A percentile compares a stretch with the other conserved stretches of the same genome.
Evolutionary conservation across 2,329 filamentous ascomycete species (phyloP).

Genomic region (Aspergillus puulaauensis): DNA sequence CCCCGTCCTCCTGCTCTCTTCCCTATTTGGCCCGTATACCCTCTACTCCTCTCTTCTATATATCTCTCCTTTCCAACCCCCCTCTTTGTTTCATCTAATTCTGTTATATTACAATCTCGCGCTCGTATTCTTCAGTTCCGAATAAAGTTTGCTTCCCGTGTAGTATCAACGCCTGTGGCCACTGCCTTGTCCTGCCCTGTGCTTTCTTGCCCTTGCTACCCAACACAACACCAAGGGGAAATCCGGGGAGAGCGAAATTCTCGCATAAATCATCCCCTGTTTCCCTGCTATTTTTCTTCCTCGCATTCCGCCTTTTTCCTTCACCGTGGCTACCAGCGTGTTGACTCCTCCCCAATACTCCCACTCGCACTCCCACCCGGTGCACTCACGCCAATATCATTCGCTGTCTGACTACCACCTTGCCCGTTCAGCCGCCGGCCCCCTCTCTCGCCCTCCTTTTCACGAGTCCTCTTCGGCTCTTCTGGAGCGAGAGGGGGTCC

Average conservation of each 20-base stretch:
- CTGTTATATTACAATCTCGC: slow-evolving; percentile 3
- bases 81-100: slow-evolving; percentile 1
- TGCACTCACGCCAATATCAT: slow-evolving; percentile 33
- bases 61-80: neutral
- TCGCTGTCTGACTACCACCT: slow-evolving; percentile 28
- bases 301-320: slow-evolving; percentile 11
- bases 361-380: slow-evolving; percentile 16
- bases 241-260: neutral
- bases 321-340: slow-evolving; percentile 43
- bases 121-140: neutral
- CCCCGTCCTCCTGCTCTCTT: neutral
- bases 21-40: slow-evolving; percentile 3
- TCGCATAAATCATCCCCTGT: neutral
- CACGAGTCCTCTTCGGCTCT: slow-evolving; percentile 31
- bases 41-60: neutral
- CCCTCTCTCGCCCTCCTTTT: slow-evolving; percentile 39
- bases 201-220: slow-evolving; percentile 5
- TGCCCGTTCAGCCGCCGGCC: slow-evolving; percentile 24
- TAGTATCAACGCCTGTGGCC: neutral
- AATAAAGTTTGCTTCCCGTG: slow-evolving; percentile 8
- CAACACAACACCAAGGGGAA: slow-evolving; percentile 6
- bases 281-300: neutral
- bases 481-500: slow-evolving; percentile 39
- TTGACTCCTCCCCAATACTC: slow-evolving; percentile 34
- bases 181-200: neutral